These are phyloP conservation scores for Geotrichum ghanense DNA, from an alignment of 805 yeast genomes.

Conservation along the genomic window DNA sequence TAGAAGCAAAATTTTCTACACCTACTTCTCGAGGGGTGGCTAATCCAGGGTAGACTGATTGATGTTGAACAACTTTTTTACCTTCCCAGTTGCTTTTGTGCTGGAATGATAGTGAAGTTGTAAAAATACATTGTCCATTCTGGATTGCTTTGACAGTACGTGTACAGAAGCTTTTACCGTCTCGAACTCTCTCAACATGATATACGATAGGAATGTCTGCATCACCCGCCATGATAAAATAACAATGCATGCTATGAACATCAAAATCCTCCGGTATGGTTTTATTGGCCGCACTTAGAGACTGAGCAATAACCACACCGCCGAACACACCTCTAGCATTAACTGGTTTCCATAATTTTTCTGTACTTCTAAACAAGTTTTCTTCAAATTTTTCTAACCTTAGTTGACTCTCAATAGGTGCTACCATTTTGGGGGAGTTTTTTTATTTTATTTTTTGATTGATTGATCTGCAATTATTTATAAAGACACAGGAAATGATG, in stretches of 20 bases:
- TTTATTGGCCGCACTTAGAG: constrained; percentile 9
- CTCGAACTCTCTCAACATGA: constrained; percentile 38
- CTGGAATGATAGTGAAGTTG: constrained; percentile 39
- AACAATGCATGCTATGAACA: constrained; percentile 12
- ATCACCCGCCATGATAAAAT: constrained; percentile 10
- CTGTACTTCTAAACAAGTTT: constrained; percentile 8
- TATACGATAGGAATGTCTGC: constrained; percentile 33
- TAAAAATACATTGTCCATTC: constrained; percentile 36
- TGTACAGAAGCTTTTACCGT: constrained; percentile 40
- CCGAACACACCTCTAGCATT: constrained; percentile 13
- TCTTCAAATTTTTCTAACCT: constrained; percentile 10
- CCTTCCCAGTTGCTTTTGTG: constrained; percentile 10
- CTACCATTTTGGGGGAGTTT: constrained; percentile 5
- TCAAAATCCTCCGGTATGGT: constrained; percentile 9
- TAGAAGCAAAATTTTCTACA: background rate
- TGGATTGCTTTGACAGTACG: constrained; percentile 46
- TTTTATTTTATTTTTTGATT: no score
- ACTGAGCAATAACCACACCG: constrained; percentile 12
- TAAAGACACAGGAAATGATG: no score
- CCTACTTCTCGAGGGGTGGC: background rate
- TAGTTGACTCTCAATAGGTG: constrained; percentile 10
- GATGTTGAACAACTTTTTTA: background rate
- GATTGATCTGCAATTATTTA: no score
- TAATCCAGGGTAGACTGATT: background rate
- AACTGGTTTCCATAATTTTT: constrained; percentile 10